Base-by-base conservation (phyloP, 495 filamentous ascomycete genomes). In the Cairneyella variabilis region DNA sequence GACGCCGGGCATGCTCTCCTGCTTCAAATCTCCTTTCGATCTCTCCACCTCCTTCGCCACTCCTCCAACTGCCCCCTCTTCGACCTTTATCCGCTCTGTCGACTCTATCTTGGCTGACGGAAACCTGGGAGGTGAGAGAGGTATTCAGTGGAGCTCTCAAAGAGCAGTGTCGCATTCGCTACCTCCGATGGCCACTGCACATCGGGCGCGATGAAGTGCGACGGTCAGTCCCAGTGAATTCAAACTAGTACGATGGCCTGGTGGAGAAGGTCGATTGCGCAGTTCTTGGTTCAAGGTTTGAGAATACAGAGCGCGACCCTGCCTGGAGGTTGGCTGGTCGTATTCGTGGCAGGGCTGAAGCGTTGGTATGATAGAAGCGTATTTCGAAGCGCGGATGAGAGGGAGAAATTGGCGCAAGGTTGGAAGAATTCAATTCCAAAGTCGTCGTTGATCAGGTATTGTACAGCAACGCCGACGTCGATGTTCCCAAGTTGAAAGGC, bases 1-100 rank as follows among this genome's bases (percentile, higher is more conserved):
- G 66, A 66, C 65, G 56, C 70, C 66, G 26, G 71, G 68, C 67
- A 74, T 73, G 17, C 25, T 63, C 47, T 54, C 56, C 34, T 12
- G 37, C 23, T 30, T 37, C 16, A 30, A 22, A 30, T 56, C 51
- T 14, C 53, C 53, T 57, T 49, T 52, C 46, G 26, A 18, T 51
- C 50, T 52, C 23, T 41, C 62, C 20, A 25, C 53, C 49, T 48
- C 59, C 39, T 50, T 49, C 38, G 40, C 12, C 22, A 40, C 49
- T 27, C 48, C 58, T 59, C 45, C 56, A 25, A 48, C 56, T 36
- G 22, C 59, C 46, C 54, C 59, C 47, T 46, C 59, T 46, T 45
- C 51, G 17, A 27, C 36, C 36, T 52, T 51, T 18, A 20, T 32
- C 34, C 46, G 46, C 55, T 57, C 53, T 48, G 55, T 51, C 56